phyloP scores from a whole-genome alignment of 2,329 filamentous ascomycete species.

The Talaromyces funiculosus region DNA sequence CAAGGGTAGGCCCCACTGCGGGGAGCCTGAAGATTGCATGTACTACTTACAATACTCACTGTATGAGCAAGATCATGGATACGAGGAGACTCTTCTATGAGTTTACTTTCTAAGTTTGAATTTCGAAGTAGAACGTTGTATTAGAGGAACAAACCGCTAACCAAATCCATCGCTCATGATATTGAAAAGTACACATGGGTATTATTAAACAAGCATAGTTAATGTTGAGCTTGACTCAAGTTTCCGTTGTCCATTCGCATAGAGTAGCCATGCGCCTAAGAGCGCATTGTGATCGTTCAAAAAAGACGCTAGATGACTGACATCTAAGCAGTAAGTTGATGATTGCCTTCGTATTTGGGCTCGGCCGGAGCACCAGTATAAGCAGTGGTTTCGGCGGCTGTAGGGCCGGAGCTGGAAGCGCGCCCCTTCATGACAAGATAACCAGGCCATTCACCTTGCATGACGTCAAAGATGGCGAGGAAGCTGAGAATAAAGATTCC shows the following conservation, averaged over 20 bases:
- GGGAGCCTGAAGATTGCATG: not conserved
- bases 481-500: slow-evolving; percentile 25
- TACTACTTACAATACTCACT: too few species aligned
- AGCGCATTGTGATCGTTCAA: not conserved
- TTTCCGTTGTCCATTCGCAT: not conserved
- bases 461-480: slow-evolving; percentile 24
- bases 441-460: slow-evolving; percentile 24
- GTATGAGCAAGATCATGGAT: not conserved
- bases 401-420: not conserved
- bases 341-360: slow-evolving; percentile 13
- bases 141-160: not conserved
- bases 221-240: not conserved
- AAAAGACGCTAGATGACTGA: not conserved
- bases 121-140: not conserved
- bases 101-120: not conserved
- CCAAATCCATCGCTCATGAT: slow-evolving; percentile 6
- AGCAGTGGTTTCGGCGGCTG: not conserved
- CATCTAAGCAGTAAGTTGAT: slow-evolving; percentile 12
- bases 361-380: slow-evolving; percentile 9
- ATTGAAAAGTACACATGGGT: slow-evolving; percentile 7
- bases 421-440: slow-evolving; percentile 16
- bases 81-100: not conserved
- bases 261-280: not conserved
- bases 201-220: slow-evolving; percentile 1
- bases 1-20: not conserved